phyloP scores from a whole-genome alignment of 192 early-diverging fungal genomes.

The Coemansia sp. region DNA sequence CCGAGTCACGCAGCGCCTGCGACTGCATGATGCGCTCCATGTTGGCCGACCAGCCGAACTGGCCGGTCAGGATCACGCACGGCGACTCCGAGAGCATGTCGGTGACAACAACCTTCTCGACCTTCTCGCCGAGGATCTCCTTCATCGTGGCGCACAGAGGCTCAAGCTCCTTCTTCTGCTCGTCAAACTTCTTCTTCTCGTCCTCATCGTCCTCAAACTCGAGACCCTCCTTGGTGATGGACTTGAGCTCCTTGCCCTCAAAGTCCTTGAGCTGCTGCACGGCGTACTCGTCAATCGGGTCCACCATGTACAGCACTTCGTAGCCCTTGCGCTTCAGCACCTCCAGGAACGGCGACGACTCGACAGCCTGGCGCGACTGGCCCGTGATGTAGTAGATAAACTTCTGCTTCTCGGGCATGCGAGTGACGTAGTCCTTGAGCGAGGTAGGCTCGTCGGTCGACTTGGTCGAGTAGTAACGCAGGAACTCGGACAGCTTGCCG shows the following conservation, averaged over 20 bases:
- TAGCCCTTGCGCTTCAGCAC: constrained; percentile 98
- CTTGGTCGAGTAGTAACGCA: constrained; percentile 99
- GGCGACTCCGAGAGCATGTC: constrained; percentile 97
- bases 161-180: constrained; percentile 89
- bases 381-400: constrained; percentile 99
- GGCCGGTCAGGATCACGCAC: constrained; percentile 97
- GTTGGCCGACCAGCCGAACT: constrained; percentile 99
- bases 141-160: constrained; percentile 91
- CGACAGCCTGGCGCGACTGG: constrained; percentile 88
- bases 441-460: constrained; percentile 97
- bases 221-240: constrained; percentile 98
- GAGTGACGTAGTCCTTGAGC: constrained; percentile 99
- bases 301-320: constrained; percentile 98
- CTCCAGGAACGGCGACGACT: constrained; percentile 98
- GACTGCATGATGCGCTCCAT: constrained; percentile 99
- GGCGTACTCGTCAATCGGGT: constrained; percentile 99
- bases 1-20: constrained; percentile 97
- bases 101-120: constrained; percentile 91
- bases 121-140: constrained; percentile 98
- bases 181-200: constrained; percentile 93
- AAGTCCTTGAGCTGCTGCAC: constrained; percentile 99
- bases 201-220: constrained; percentile 99
- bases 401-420: constrained; percentile 99
- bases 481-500: constrained; percentile 92
- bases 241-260: constrained; percentile 98